Base-by-base conservation (phyloP, 805 yeast genomes). In the Hanseniaspora taiwanica region DNA sequence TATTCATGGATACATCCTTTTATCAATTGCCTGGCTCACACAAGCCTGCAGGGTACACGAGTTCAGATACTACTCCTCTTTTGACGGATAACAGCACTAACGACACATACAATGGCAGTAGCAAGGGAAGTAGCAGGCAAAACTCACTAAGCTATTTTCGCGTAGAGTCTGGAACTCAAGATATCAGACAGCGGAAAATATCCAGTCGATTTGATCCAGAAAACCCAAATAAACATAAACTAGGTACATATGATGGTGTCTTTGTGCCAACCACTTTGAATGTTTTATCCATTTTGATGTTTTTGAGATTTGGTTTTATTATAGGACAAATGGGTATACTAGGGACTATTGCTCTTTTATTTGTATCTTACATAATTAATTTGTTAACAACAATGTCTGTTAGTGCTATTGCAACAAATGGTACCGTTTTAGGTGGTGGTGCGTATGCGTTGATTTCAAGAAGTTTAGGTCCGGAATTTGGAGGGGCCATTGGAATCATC, bases 361-460 rank as follows among this genome's bases (percentile, higher is more conserved):
- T 78, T 2, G 56, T 85, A 56, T 81, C 94, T 37, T 91, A 87
- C 56, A 54, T 75, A 3, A 85, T 91, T 46, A 81, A 89, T 55
- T 65, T 85, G 5, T 65, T 91, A 42, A 91, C 98, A 0, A 84
- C 94, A 0, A 60, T 91, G 48, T 83, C 95, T 17, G 78, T 91
- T 43, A 82, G 94, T 41, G 98, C 98, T 1, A 91, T 91, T 45
- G 85, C 96, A 2, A 91, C 99, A 2, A 91, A 91, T 55, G 99
- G 99, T 18, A 85, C 94, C 0, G 97, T 91, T 2, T 74, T 86
- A 49, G 97, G 97, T 12, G 99, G 99, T 13, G 99, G 99, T 37
- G 96, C 97, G 0, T 91, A 91, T 56, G 91, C 86, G 53, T 91
- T 91, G 96, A 85, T 91, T 44, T 81, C 94, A 25, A 69, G 99